A percentile compares a stretch with the other conserved stretches of the same genome.
Conservation (phyloP, 169 alveolate genomes). For the Toxoplasma gondii region DNA sequence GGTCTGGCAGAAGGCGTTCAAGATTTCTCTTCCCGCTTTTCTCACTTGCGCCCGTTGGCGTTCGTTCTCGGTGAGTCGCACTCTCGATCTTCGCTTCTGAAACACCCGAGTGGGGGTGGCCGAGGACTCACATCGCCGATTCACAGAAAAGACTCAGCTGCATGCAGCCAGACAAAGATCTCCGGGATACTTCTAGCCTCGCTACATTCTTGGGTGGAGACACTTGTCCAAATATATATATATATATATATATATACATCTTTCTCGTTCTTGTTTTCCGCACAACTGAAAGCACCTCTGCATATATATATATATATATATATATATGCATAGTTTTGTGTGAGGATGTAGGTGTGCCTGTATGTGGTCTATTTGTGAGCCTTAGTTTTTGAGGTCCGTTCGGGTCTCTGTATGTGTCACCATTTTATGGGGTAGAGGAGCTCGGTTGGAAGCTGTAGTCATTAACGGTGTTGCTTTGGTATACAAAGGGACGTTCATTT, state of each 20-base stretch:
- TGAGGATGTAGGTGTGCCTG: neutral
- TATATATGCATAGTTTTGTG: neutral
- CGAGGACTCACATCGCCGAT: too few species aligned
- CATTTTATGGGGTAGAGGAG: too few species aligned
- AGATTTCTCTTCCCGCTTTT: neutral
- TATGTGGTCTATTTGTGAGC: too few species aligned
- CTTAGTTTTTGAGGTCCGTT: too few species aligned
- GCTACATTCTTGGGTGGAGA: too few species aligned
- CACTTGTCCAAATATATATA: too few species aligned
- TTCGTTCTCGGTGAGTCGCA: constrained; percentile 28
- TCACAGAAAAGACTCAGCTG: too few species aligned
- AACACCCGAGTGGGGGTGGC: neutral
- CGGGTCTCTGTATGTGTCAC: too few species aligned
- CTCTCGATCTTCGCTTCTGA: neutral
- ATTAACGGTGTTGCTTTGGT: neutral
- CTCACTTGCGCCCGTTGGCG: constrained; percentile 25
- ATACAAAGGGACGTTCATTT: neutral
- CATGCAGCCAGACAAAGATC: too few species aligned
- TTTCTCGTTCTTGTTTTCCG: too few species aligned
- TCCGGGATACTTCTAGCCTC: too few species aligned
- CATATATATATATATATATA: neutral
- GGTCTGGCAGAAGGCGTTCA: constrained; percentile 22
- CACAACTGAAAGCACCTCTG: neutral
- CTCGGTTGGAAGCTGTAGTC: neutral
- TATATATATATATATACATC: neutral